These are phyloP conservation scores for Neonothopanus nambi DNA, from an alignment of 1,284 basidiomycete species.

Conservation along the genomic window DNA sequence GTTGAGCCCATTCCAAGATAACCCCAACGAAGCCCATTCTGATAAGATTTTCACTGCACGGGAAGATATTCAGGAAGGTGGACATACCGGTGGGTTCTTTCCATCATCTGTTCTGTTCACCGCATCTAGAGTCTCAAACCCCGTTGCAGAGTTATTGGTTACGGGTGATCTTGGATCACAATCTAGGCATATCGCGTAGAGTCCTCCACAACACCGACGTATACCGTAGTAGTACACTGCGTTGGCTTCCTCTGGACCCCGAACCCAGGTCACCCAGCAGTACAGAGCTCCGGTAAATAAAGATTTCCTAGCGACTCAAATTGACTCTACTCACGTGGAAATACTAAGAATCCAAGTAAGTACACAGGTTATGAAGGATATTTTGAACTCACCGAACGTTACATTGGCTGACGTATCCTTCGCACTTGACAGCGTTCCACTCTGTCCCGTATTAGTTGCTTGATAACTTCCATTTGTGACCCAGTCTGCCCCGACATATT, in stretches of 20 bases:
- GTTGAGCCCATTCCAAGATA: not conserved
- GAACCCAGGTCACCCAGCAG: too few relatives aligned
- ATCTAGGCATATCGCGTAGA: conserved; percentile 29
- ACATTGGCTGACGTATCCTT: conserved; percentile 25
- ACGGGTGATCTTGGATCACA: conserved; percentile 26
- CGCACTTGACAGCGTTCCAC: conserved; percentile 28
- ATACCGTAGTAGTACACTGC: conserved; percentile 33
- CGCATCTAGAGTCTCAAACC: conserved; percentile 26
- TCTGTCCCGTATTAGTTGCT: conserved; percentile 26
- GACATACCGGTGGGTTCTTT: conserved; percentile 27
- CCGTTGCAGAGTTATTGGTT: too few relatives aligned
- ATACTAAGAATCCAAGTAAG: conserved; percentile 1
- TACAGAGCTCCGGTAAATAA: not conserved
- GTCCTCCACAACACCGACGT: conserved; percentile 18
- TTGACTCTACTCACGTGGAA: conserved; percentile 7
- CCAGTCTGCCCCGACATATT: conserved; percentile 24
- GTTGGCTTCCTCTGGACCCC: conserved; percentile 25
- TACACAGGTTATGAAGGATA: not conserved
- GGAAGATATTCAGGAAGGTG: too few relatives aligned
- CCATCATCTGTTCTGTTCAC: conserved; percentile 27
- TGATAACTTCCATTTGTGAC: conserved; percentile 26
- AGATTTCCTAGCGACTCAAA: not conserved
- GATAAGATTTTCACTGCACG: too few relatives aligned
- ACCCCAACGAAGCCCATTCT: not conserved
- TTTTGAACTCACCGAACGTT: conserved; percentile 24